Base-by-base conservation (phyloP, 1,284 basidiomycete genomes). In the Kwoniella shivajii region DNA sequence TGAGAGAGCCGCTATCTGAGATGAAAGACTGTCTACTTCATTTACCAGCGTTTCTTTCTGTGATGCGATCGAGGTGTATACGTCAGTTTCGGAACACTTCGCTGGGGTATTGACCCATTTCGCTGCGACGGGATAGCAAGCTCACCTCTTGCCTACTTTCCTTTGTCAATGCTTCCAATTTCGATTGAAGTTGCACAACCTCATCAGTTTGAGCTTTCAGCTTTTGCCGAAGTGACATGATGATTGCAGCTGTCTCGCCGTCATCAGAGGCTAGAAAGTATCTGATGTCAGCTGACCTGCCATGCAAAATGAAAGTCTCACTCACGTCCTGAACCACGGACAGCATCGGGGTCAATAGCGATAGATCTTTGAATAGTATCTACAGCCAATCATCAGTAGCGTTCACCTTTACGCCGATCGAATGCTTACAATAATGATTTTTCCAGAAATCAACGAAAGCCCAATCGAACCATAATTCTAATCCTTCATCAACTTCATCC, bases 361-460 rank as follows among this genome's bases (percentile, higher is more conserved):
- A 83, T 82, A 0, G 79, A 77, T 34, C 81, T 72, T 64, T 83
- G 82, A 18, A 83, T 80, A 1, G 81, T 80, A 62, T 82, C 81
- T 82, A 48, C 27, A 16, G 20, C 13, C 10, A 22, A 26, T 22
- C 22, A 22, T 4, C 26, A 31, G 31, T 52, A 20, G 36, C 29
- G 44, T 18, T 22, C 26, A 24, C 29, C n/a, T 39, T 22, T 22
- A 6, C 9, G 22, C 41, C 36, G 51, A 29, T 20, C 34, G 38
- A 37, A 24, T 6, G 81, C 90, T 72, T 66, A 94, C 93, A 90
- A 68, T 92, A 95, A 72, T 95, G 93, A 51, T 91, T 92, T 79
- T 98, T 97, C 88, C 92, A 94, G 74, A 98, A 99, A 76, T 99
- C 95, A n/a, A 97, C 87, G 78, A 98, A 99, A 2, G 87, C 84